phyloP scores from a whole-genome alignment of 495 filamentous ascomycete genomes.

The Xylaria acuta region DNA sequence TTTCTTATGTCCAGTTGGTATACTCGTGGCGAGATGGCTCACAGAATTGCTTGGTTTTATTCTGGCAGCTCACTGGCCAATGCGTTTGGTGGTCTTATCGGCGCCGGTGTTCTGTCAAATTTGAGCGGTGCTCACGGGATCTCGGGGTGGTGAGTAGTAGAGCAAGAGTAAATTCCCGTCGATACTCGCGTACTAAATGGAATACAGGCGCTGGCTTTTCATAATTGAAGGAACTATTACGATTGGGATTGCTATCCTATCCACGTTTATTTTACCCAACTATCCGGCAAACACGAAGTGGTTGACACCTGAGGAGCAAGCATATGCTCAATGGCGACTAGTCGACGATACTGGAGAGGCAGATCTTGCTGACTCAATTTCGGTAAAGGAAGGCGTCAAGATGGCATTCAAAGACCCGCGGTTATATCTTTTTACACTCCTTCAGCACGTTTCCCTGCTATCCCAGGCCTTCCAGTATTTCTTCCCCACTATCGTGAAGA shows the following conservation, averaged over 20 bases:
- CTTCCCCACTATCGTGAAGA: slow-evolving; percentile 62
- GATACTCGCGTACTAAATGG: not conserved
- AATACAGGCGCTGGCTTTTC: slow-evolving; percentile 42
- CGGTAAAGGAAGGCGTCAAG: slow-evolving; percentile 47
- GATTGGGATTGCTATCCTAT: slow-evolving; percentile 46
- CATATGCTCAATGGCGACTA: slow-evolving; percentile 50
- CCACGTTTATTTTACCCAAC: slow-evolving; percentile 49
- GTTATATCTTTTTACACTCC: slow-evolving; percentile 54
- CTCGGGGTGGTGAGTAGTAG: slow-evolving; percentile 44
- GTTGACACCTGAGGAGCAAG: slow-evolving; percentile 49
- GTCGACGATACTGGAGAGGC: slow-evolving; percentile 49
- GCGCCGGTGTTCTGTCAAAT: slow-evolving; percentile 55
- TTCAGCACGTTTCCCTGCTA: slow-evolving; percentile 51
- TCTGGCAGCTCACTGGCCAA: slow-evolving; percentile 62
- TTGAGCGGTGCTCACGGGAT: slow-evolving; percentile 48
- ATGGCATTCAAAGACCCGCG: slow-evolving; percentile 49
- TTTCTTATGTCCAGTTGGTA: slow-evolving; percentile 62
- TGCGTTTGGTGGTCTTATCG: slow-evolving; percentile 65
- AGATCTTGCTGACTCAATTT: slow-evolving; percentile 36
- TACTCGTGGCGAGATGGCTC: slow-evolving; percentile 53
- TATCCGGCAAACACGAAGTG: slow-evolving; percentile 52
- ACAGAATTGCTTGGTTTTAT: slow-evolving; percentile 64
- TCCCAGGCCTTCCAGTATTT: slow-evolving; percentile 56
- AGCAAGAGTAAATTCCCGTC: not conserved
- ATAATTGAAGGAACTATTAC: slow-evolving; percentile 53